These are phyloP conservation scores for Ochromonadaceae sp. DNA, from an alignment of 352 stramenopile species.

Conservation along the genomic window DNA sequence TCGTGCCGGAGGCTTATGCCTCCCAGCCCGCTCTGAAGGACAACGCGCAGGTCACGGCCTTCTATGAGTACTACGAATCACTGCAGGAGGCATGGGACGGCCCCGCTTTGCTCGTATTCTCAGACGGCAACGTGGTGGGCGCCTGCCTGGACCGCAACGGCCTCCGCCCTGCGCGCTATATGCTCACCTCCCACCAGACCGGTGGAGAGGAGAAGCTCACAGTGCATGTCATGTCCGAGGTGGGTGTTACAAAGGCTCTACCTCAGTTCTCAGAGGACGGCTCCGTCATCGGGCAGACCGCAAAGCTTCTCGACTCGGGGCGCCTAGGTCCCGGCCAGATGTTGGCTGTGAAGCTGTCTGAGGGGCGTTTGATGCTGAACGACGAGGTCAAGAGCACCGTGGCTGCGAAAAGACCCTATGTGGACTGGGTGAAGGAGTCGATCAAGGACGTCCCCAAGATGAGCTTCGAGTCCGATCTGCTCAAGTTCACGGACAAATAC, in stretches of 20 bases:
- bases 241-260: constrained; percentile 47
- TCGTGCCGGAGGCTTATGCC: constrained; percentile 86
- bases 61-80: constrained; percentile 88
- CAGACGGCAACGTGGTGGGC: constrained; percentile 78
- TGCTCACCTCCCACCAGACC: constrained; percentile 82
- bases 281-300: constrained; percentile 35
- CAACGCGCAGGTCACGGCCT: constrained; percentile 28
- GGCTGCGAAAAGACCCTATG: constrained; percentile 43
- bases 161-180: constrained; percentile 79
- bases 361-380: constrained; percentile 48
- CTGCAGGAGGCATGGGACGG: constrained; percentile 92
- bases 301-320: constrained; percentile 67
- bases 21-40: constrained; percentile 50
- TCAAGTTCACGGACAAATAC: not conserved
- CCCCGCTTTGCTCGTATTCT: constrained; percentile 85
- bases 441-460: constrained; percentile 58
- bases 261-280: not conserved
- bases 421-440: constrained; percentile 70
- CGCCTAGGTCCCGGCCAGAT: constrained; percentile 83
- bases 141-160: constrained; percentile 87
- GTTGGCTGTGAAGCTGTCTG: constrained; percentile 77
- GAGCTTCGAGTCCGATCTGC: constrained; percentile 22
- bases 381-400: constrained; percentile 29
- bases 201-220: not conserved
- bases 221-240: constrained; percentile 88